Evolutionary conservation across 768 basidiomycete species (phyloP), one percentile per base, ranked within the genome.

Genomic region (Serendipita indica): DNA sequence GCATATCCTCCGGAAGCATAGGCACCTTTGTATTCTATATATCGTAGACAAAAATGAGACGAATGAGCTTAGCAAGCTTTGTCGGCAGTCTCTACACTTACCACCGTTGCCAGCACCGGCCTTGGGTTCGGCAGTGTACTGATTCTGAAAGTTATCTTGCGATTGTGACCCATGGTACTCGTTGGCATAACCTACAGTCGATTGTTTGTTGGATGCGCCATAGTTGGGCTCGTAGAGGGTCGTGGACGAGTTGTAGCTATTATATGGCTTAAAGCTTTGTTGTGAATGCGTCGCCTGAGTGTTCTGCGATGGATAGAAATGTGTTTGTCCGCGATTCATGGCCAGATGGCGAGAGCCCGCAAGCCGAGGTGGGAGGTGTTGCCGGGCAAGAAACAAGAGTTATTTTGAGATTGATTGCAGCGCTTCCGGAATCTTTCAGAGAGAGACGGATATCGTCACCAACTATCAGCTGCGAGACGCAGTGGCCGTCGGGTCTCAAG

Each of bases 1-100:
- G 22, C 49, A 32, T 54, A 54, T 7, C 49, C 49, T 54, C 49
- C 49, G 20, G 49, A 10, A 3, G 49, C 30, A 27, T 54, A 54
- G 20, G 22, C 7, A 54, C 49, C 49, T 54, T 10, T 12, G 22
- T 7, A 32, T 32, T 54, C 20, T 37, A 37, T 37, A 10, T n/a
- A 37, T 37, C n/a, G n/a, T n/a, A n/a, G 16, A 43, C 7, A 6
- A n/a, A 43, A 43, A 7, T 1, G 5, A 43, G 16, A n/a, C 41
- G 16, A n/a, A n/a, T n/a, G n/a, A n/a, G n/a, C n/a, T n/a, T n/a
- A n/a, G n/a, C n/a, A n/a, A n/a, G n/a, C n/a, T n/a, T n/a, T n/a
- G n/a, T n/a, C n/a, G n/a, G n/a, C n/a, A n/a, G n/a, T n/a, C n/a
- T n/a, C n/a, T n/a, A n/a, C 41, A 6, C 41, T 6, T 25, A 43